Base-by-base conservation (phyloP, 805 yeast genomes). In the Myxozyma mucilagina region DNA sequence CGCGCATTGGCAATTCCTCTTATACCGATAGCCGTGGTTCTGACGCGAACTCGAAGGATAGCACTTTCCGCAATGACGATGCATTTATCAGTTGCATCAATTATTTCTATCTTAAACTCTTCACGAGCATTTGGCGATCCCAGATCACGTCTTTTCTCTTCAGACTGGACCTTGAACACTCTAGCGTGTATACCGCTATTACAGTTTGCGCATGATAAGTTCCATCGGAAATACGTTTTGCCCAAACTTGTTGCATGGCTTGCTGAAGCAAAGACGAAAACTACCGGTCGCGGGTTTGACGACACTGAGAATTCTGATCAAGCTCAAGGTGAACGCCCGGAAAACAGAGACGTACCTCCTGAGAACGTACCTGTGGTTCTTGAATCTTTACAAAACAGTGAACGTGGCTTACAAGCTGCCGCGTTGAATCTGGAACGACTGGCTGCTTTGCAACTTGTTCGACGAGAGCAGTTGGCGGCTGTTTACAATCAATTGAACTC, bases 191-290 rank as follows among this genome's bases (percentile, higher is more conserved):
- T 52, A 31, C 56, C 56, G 5, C 20, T 52, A n/a, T 42, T 41
- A 11, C 16, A 52, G 1, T 38, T 34, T 18, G 20, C 31, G 10
- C 34, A 53, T 32, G 57, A 53, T 16, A 14, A 39, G 1, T 14
- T 52, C 20, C 42, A 52, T 43, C 32, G 16, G 35, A 10, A 11
- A 16, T 43, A 11, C 18, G 31, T 53, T 10, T 35, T 31, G 32
- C 57, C 57, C 7, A 29, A 43, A 32, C 42, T 44, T 34, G 4
- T 43, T 13, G 42, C 42, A 10, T 53, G 57, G 57, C 14, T 41
- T 34, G 47, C 14, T 16, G 36, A 52, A 14, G 36, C 47, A n/a
- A 48, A n/a, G 18, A 14, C 11, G 3, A 29, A 24, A 11, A n/a
- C 9, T 10, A 34, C 34, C 13, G 34, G 49, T 13, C 11, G 16